Conservation (phyloP, 164 flowering plant species). For the Sextonia rubra region DNA sequence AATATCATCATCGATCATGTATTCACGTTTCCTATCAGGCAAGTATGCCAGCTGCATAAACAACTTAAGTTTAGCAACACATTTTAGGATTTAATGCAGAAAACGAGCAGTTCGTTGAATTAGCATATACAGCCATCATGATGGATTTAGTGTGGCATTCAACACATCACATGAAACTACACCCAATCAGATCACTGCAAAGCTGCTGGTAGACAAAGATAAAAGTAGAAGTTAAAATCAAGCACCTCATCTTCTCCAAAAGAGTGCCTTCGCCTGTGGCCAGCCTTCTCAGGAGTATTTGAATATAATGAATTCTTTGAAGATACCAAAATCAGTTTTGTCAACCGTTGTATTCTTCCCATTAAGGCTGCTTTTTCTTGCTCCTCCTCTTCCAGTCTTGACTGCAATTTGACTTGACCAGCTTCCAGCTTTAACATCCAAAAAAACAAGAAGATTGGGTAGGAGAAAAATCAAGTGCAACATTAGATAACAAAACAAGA, state of each 20-base stretch:
- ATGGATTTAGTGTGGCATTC: neutral
- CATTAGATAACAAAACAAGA: too few species aligned
- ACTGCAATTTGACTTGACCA: conserved; percentile 75
- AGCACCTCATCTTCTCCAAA: conserved; percentile 81
- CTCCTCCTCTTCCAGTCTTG: conserved; percentile 89
- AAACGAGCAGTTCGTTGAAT: neutral
- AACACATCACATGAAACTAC: neutral
- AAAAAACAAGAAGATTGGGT: neutral
- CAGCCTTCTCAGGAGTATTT: conserved; percentile 38
- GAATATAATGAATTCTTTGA: conserved; percentile 57
- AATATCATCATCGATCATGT: conserved; percentile 55
- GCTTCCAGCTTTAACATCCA: conserved; percentile 57
- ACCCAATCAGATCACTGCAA: neutral
- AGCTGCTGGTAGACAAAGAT: conserved; percentile 5
- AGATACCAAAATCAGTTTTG: conserved; percentile 81
- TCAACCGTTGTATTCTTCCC: conserved; percentile 85
- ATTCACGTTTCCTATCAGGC: conserved; percentile 67
- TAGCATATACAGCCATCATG: neutral
- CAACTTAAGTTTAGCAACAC: neutral
- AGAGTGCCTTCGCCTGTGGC: conserved; percentile 58
- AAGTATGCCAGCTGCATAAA: conserved; percentile 71
- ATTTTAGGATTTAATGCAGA: neutral
- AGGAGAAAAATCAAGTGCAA: too few species aligned
- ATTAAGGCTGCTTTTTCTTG: conserved; percentile 82
- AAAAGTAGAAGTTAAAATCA: conserved; percentile 1